Base-by-base conservation (phyloP, 2,329 filamentous ascomycete genomes). In the Raffaelea deltoideospora region DNA sequence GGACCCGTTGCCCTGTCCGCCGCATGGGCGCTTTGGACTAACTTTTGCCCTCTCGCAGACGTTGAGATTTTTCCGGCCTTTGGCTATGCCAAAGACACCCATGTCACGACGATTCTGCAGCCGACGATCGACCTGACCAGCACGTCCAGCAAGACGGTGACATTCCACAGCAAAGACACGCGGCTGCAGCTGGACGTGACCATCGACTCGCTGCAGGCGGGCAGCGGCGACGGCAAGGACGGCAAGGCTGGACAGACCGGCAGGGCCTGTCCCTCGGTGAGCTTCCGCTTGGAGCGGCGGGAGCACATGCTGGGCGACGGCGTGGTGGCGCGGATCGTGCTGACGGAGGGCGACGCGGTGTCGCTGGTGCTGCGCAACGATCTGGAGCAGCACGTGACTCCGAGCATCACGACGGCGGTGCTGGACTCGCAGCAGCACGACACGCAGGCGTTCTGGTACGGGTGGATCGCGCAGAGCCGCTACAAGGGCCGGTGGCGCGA, bases 401-500 rank as follows among this genome's bases (percentile, higher is more conserved):
- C 63, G 23, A 55, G 66, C 36, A 72, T 81, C 43, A 74, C 73
- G 4, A 70, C 64, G 1, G 50, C 61, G 0, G 59, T 76, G 24
- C 53, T 85, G 10, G 65, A 78, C 48, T 54, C 54, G 4, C 64
- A 81, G 47, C 79, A 85, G 51, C 68, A 77, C 43, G 72, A 76
- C 43, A 86, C 79, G 0, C 76, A 79, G 48, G 63, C 60, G 9
- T 87, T 70, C 53, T 86, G 80, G 80, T 76, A 67, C 45, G 72
- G 74, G 46, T 87, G 79, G 73, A 79, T 84, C 37, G 65, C 67
- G 6, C 72, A 76, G 50, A 78, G 72, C 53, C 73, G 66, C 44
- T 86, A 84, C 53, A 73, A 71, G 40, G 80, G 80, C 5, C 68
- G 74, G 24, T 86, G 79, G 70, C 65, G 76, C 37, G 79, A 85